Evolutionary conservation across 1,284 basidiomycete species (phyloP), one percentile per base, ranked within the genome.

Genomic region (Filobasidium uniguttulatum): DNA sequence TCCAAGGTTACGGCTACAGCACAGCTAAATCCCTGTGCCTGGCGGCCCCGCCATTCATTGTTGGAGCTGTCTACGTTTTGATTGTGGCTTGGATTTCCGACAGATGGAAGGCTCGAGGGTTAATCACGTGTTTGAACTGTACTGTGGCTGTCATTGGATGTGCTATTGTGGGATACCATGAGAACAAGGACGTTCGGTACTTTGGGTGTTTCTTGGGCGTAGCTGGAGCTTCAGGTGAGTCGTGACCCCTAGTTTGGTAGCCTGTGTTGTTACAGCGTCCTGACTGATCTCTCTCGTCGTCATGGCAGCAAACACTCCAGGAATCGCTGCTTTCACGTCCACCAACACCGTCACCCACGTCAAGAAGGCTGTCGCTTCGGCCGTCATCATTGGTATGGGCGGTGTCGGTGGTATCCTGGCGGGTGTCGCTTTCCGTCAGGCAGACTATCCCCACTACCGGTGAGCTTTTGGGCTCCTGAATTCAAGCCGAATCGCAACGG

Each of bases 371-470:
- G 64, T 66, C 55, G 57, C 62, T 15, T 61, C 61, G 19, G 69
- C 70, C 26, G 52, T 70, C 37, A 61, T 67, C 41, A 65, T 71
- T 48, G 64, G 61, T 35, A 63, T 66, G 46, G 70, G 68, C 38
- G 69, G 69, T 50, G 54, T 71, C 30, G 72, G 72, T 22, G 72
- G 71, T 48, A 71, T 73, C 57, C 56, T 71, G 48, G 67, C 68
- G 15, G 64, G 63, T 15, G 53, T 62, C 28, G 56, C 60, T 22
- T 67, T 60, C 62, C 60, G 62, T 35, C 55, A 60, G 51, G 50
- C 29, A 10, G 56, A 62, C 55, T 57, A 50, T 51, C 60, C 59
- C 1, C 20, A 40, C 5, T 62, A 60, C 43, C 45, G 46, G 53
- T 55, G 43, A 48, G 19, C 33, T 31, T 5, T 7, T 5, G 23